phyloP scores from a whole-genome alignment of 2,329 filamentous ascomycete genomes.

The Pseudogymnoascus sp. region DNA sequence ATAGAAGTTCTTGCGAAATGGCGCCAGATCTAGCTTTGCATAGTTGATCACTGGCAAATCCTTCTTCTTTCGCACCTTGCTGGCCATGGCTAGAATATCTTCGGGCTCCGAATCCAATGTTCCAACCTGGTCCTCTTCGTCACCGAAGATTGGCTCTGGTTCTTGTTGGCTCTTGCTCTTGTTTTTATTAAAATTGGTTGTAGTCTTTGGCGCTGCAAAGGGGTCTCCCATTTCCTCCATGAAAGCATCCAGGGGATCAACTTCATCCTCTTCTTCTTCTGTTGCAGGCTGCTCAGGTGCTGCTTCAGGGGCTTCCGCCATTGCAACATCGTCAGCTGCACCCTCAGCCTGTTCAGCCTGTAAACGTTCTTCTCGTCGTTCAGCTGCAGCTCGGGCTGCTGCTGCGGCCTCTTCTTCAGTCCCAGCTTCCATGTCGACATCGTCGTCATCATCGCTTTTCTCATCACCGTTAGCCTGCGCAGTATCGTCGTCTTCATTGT shows the following conservation, averaged over 20 bases:
- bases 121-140: conserved; percentile 63
- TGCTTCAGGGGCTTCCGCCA: conserved; percentile 26
- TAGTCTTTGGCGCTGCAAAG: conserved; percentile 33
- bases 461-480: conserved; percentile 50
- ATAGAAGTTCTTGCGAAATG: conserved; percentile 92
- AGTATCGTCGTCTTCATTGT: conserved; percentile 44
- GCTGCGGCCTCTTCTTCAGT: conserved; percentile 84
- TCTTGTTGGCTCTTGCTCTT: conserved; percentile 45
- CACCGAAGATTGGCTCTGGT: conserved; percentile 80
- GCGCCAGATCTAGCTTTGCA: conserved; percentile 72
- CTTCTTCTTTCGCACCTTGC: conserved; percentile 71
- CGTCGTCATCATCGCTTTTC: conserved; percentile 56
- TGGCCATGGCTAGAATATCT: conserved; percentile 53
- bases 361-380: conserved; percentile 65
- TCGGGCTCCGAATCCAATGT: conserved; percentile 55
- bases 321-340: conserved; percentile 19
- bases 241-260: conserved; percentile 93
- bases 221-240: conserved; percentile 60
- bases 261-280: conserved; percentile 55
- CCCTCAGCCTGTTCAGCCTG: conserved; percentile 30
- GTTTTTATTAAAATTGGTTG: conserved; percentile 21
- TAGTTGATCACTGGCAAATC: conserved; percentile 87
- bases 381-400: conserved; percentile 74
- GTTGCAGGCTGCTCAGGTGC: conserved; percentile 26
- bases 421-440: conserved; percentile 63